These are phyloP conservation scores for Ustilago tritici DNA, from an alignment of 1,284 basidiomycete species.

Conservation along the genomic window DNA sequence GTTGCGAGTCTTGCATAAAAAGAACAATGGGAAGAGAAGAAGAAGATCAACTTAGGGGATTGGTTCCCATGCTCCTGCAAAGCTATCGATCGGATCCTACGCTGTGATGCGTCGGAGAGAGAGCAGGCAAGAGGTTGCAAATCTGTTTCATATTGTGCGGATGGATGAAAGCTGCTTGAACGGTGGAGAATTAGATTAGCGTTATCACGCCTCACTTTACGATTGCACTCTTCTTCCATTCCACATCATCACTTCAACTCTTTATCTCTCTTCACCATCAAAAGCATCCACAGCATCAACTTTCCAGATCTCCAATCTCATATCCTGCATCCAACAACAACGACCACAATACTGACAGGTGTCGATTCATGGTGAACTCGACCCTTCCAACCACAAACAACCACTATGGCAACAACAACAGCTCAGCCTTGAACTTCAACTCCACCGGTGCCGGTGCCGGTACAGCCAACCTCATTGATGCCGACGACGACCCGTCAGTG, in stretches of 20 bases:
- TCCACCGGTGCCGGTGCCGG: conserved; percentile 10
- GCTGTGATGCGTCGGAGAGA: not conserved
- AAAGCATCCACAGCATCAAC: not conserved
- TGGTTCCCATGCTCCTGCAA: not conserved
- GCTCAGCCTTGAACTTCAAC: conserved; percentile 23
- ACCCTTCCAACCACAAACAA: conserved; percentile 2
- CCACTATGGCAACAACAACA: conserved; percentile 24
- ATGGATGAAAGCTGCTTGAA: not conserved
- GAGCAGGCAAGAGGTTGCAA: not conserved
- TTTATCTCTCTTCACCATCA: not conserved
- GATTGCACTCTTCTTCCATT: not conserved
- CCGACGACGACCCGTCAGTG: conserved; percentile 11
- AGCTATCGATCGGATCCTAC: not conserved
- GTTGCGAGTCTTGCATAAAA: not conserved
- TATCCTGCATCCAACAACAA: not conserved
- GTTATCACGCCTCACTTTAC: not conserved
- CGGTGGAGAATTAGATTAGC: not conserved
- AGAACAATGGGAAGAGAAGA: not conserved
- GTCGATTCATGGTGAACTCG: conserved; percentile 26
- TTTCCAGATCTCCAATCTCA: not conserved
- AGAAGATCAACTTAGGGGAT: not conserved
- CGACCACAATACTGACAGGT: not conserved
- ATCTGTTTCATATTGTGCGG: not conserved
- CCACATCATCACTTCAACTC: not conserved
- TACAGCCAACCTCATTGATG: conserved; percentile 14